Evolutionary conservation across 495 filamentous ascomycete species (phyloP).

Genomic region (Glonium stellatum): DNA sequence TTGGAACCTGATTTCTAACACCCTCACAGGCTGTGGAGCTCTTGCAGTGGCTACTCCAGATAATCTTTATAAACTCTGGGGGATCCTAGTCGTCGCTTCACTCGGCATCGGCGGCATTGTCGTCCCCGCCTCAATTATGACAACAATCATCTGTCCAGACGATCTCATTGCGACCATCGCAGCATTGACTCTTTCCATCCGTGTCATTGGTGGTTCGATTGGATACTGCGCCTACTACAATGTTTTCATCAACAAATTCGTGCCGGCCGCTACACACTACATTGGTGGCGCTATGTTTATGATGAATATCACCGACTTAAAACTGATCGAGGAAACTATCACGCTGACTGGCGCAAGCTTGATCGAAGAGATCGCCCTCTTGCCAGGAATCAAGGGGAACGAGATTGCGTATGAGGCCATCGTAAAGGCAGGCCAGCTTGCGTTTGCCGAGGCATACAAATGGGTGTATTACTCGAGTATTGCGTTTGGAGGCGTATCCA

Average conservation of each 20-base stretch:
- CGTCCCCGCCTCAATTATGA: slow-evolving; percentile 30
- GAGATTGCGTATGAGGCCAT: slow-evolving; percentile 12
- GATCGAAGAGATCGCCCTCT: slow-evolving; percentile 9
- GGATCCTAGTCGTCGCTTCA: slow-evolving; percentile 26
- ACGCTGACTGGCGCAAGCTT: slow-evolving; percentile 16
- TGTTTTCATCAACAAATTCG: slow-evolving; percentile 30
- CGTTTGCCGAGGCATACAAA: slow-evolving; percentile 26
- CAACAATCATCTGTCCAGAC: slow-evolving; percentile 31
- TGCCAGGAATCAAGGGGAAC: slow-evolving; percentile 18
- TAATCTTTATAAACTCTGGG: slow-evolving; percentile 26
- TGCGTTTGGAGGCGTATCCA: slow-evolving; percentile 30
- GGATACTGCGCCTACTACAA: slow-evolving; percentile 36
- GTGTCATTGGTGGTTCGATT: slow-evolving; percentile 32
- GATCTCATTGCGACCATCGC: slow-evolving; percentile 33
- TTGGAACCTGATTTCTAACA: too few relatives aligned
- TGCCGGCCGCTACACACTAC: slow-evolving; percentile 14
- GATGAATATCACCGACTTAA: slow-evolving; percentile 10
- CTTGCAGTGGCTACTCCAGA: slow-evolving; percentile 20
- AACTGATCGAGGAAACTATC: slow-evolving; percentile 18
- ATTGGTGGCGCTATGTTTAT: slow-evolving; percentile 19
- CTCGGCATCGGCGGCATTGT: slow-evolving; percentile 35
- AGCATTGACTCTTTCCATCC: slow-evolving; percentile 31
- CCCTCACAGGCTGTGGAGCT: slow-evolving; percentile 21
- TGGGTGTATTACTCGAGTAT: slow-evolving; percentile 31
- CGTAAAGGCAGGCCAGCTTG: slow-evolving; percentile 23